Percentiles rank a stretch among this genome's conserved stretches.
Evolutionary conservation across 2,329 filamentous ascomycete genomes (phyloP).

Genomic region (Periconia sp.): DNA sequence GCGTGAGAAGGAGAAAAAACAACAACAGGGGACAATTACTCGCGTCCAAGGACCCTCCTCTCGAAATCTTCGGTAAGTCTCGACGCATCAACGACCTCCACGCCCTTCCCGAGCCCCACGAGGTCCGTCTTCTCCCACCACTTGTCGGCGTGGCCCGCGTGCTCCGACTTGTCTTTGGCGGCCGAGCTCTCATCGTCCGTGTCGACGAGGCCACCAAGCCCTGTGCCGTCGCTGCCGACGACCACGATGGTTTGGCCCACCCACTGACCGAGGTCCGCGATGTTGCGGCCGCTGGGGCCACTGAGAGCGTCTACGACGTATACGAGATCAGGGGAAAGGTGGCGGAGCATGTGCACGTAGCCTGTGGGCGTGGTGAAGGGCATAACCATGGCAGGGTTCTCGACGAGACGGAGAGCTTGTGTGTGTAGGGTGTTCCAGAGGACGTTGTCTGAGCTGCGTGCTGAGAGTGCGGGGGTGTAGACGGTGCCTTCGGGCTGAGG

Average conservation of each 20-base stretch:
- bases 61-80: conserved; percentile 86
- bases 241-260: conserved; percentile 64
- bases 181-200: conserved; percentile 59
- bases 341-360: conserved; percentile 82
- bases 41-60: conserved; percentile 69
- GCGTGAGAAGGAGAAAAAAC: background rate
- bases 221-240: conserved; percentile 52
- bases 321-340: conserved; percentile 80
- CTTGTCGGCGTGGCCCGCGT: conserved; percentile 46
- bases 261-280: conserved; percentile 67
- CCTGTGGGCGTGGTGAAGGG: conserved; percentile 84
- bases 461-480: conserved; percentile 39
- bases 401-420: conserved; percentile 76
- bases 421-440: conserved; percentile 79
- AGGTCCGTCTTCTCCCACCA: conserved; percentile 83
- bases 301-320: conserved; percentile 86
- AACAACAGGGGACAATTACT: conserved; percentile 24
- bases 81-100: conserved; percentile 83
- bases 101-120: conserved; percentile 82
- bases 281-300: conserved; percentile 71
- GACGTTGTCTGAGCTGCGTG: conserved; percentile 45
- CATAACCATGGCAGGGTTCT: conserved; percentile 83
- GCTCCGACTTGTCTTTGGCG: conserved; percentile 32
- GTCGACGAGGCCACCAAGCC: conserved; percentile 56
- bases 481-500: conserved; percentile 48